A percentile compares a stretch with the other conserved stretches of the same genome.
phyloP scores from a whole-genome alignment of 805 yeast genomes.

The Wickerhamomyces chaumierensis region DNA sequence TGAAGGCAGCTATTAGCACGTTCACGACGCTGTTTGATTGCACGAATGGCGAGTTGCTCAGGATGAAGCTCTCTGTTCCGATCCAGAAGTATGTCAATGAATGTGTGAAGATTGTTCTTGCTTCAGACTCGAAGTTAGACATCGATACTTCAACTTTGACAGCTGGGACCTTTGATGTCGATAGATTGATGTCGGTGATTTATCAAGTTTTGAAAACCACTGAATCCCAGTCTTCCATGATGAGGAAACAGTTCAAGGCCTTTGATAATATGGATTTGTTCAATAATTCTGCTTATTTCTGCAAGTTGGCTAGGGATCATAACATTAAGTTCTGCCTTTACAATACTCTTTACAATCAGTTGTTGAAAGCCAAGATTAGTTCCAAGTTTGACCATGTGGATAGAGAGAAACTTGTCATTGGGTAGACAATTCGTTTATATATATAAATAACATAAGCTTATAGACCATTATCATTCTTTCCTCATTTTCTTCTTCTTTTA shows the following conservation, averaged over 20 bases:
- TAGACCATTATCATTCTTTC: too few species aligned
- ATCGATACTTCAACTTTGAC: conserved; percentile 12
- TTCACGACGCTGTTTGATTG: conserved; percentile 56
- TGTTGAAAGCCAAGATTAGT: conserved; percentile 12
- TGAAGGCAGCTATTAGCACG: conserved; percentile 63
- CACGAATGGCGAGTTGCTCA: conserved; percentile 49
- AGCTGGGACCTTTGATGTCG: conserved; percentile 16
- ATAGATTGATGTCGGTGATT: conserved; percentile 25
- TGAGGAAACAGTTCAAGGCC: conserved; percentile 6
- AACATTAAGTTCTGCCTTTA: conserved; percentile 7
- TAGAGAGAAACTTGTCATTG: too few species aligned
- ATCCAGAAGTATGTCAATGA: conserved; percentile 38
- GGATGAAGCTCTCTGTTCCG: conserved; percentile 23
- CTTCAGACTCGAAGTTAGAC: conserved; percentile 7
- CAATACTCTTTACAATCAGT: conserved; percentile 6
- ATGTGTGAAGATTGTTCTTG: conserved; percentile 29
- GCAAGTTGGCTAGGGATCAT: conserved; percentile 6
- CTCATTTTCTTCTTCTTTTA: too few species aligned
- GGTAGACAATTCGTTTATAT: too few species aligned
- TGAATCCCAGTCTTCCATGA: conserved; percentile 4
- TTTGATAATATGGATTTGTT: conserved; percentile 7
- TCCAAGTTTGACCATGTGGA: conserved; percentile 1
- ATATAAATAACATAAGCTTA: too few species aligned
- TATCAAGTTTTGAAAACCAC: conserved; percentile 17
- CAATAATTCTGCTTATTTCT: conserved; percentile 14